phyloP scores from a whole-genome alignment of 2,329 filamentous ascomycete species.

The Trichoderma asperellum region DNA sequence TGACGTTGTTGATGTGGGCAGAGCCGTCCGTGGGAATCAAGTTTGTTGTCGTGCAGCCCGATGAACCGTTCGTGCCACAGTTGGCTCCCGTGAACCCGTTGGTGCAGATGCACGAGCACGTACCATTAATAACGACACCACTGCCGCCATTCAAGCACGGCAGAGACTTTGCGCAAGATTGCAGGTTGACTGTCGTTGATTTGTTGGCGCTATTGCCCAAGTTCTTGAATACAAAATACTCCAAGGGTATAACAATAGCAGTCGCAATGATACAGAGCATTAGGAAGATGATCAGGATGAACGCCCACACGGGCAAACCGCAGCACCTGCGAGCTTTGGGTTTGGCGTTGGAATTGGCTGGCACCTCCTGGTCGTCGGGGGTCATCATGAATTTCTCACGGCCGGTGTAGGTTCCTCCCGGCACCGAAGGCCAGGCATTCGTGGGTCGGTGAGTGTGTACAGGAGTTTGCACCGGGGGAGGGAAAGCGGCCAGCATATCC shows the following conservation, averaged over 20 bases:
- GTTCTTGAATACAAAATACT: constrained; percentile 65
- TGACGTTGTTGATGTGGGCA: constrained; percentile 64
- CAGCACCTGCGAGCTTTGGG: constrained; percentile 69
- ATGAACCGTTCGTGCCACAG: constrained; percentile 52
- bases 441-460: constrained; percentile 46
- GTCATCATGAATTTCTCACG: constrained; percentile 10
- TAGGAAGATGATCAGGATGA: constrained; percentile 67
- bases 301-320: constrained; percentile 79
- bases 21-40: constrained; percentile 47
- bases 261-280: constrained; percentile 74
- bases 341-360: constrained; percentile 25
- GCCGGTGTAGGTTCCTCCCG: background rate
- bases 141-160: constrained; percentile 81
- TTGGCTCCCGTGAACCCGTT: constrained; percentile 76
- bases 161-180: constrained; percentile 63
- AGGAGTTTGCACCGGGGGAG: constrained; percentile 59
- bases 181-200: constrained; percentile 45
- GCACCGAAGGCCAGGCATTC: constrained; percentile 55
- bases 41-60: constrained; percentile 59
- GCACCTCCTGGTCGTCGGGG: constrained; percentile 33
- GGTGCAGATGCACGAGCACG: constrained; percentile 85
- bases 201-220: constrained; percentile 44
- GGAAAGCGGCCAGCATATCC: constrained; percentile 69
- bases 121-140: constrained; percentile 67
- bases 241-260: constrained; percentile 77